Evolutionary conservation across 306 rosid species (phyloP).

Genomic region (Fragaria ananassa): DNA sequence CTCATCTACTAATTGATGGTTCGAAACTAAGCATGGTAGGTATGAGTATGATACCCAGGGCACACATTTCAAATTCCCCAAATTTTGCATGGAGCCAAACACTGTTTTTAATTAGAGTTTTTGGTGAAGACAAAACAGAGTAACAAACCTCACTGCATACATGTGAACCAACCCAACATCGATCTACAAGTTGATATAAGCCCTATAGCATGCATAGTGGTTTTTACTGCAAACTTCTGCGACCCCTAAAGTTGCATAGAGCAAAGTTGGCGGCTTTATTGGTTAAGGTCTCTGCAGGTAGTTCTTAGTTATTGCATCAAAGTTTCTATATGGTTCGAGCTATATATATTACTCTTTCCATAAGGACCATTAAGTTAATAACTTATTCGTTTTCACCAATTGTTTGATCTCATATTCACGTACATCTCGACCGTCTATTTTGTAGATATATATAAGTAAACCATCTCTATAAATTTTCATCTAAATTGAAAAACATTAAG

Average conservation of each 20-base stretch:
- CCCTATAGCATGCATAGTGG: neutral
- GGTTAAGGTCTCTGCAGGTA: neutral
- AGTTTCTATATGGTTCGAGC: neutral
- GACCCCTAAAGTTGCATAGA: neutral
- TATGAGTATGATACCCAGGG: conserved; percentile 13
- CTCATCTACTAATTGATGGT: neutral
- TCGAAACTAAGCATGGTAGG: neutral
- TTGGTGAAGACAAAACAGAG: conserved; percentile 4
- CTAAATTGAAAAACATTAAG: no score
- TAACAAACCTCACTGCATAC: conserved; percentile 9
- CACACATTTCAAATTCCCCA: conserved; percentile 12
- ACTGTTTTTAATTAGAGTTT: neutral
- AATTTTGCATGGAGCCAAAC: neutral
- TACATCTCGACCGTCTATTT: no score
- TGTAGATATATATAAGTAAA: no score
- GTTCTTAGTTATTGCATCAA: neutral
- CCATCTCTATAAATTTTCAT: no score
- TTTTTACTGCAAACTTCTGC: neutral
- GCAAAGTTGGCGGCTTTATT: neutral
- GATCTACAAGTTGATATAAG: neutral
- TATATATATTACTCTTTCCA: no score
- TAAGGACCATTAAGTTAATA: no score
- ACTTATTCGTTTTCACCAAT: no score
- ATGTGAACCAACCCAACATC: conserved; percentile 15
- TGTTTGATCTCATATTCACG: no score